These are phyloP conservation scores for Fraxinus angustifolia DNA, from an alignment of 305 asterid genomes.

Conservation along the genomic window DNA sequence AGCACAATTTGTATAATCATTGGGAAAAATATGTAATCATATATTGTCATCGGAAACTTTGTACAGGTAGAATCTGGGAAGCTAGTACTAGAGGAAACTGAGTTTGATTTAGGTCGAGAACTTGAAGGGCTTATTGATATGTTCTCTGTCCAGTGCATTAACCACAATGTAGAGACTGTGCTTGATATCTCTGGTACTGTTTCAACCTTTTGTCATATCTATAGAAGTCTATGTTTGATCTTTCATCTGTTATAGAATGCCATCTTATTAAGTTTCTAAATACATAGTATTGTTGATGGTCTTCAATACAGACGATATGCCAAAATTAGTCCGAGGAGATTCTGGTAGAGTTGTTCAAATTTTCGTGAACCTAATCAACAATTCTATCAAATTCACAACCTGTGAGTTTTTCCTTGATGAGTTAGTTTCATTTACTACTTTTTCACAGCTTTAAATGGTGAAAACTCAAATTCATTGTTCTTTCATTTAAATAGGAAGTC, in stretches of 20 bases:
- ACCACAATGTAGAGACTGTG: slow-evolving; percentile 81
- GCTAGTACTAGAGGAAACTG: slow-evolving; percentile 79
- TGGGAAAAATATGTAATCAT: not conserved
- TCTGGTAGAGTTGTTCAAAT: slow-evolving; percentile 89
- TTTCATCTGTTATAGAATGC: not conserved
- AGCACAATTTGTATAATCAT: not conserved
- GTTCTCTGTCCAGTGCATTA: slow-evolving; percentile 89
- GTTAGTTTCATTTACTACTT: not conserved
- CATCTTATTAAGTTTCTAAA: slow-evolving; percentile 12
- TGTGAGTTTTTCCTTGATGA: slow-evolving; percentile 42
- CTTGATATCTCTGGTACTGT: slow-evolving; percentile 79
- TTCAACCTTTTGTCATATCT: not conserved
- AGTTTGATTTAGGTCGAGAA: slow-evolving; percentile 80
- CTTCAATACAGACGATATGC: slow-evolving; percentile 71
- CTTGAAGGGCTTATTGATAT: slow-evolving; percentile 93
- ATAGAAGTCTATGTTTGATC: not conserved
- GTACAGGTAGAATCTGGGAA: slow-evolving; percentile 92
- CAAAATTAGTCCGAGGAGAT: slow-evolving; percentile 76
- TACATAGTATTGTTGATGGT: slow-evolving; percentile 1
- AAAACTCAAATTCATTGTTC: not conserved
- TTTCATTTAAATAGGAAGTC: not conserved
- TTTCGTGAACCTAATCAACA: slow-evolving; percentile 77
- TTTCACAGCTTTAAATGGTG: not conserved
- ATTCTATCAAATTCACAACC: slow-evolving; percentile 79
- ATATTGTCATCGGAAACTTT: slow-evolving; percentile 13